Evolutionary conservation across 805 yeast genomes (phyloP), one percentile per base, ranked within the genome.

Genomic region (Wickerhamia fluorescens): DNA sequence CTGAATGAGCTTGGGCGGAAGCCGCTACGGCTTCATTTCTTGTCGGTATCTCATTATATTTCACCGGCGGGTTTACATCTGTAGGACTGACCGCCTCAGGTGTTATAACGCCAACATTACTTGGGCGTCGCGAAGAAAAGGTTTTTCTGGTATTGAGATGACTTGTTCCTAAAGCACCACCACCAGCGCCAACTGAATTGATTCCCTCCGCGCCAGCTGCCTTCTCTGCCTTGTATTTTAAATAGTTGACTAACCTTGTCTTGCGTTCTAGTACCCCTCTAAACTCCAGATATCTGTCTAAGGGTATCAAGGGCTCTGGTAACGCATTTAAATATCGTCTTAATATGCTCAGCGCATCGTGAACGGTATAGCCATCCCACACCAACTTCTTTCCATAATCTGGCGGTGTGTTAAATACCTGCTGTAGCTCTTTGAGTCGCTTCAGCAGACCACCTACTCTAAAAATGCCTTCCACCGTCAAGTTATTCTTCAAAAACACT

Each of bases 321-420:
- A 92, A 68, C 25, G 86, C 78, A 47, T 87, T 86, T 37, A 92
- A 66, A 51, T 73, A 92, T 33, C 98, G 66, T 50, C 97, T 71
- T 34, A 92, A 70, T 14, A 92, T 66, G 12, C 92, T 83, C 2
- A 97, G 95, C 1, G 96, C 96, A 55, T 92, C 99, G 58, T 92
- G 98, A 8, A 89, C 96, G 1, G 87, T 85, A 57, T 75, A 92
- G 1, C 94, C 89, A 27, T 84, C 87, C 98, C 97, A 92, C 41
- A 72, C 73, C 25, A 88, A 68, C 41, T 80, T 81, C 28, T 86
- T 73, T 11, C 98, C 99, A 51, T 81, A 92, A 35, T 75, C 76
- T 1, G 98, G 97, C 2, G 96, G 86, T 2, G 82, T 59, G 31
- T 88, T 84, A 61, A 92, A 92, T 9, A 78, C 66, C 21, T 73